Base-by-base conservation (phyloP, 345 rosid genomes). In the Rubroshorea leprosula region DNA sequence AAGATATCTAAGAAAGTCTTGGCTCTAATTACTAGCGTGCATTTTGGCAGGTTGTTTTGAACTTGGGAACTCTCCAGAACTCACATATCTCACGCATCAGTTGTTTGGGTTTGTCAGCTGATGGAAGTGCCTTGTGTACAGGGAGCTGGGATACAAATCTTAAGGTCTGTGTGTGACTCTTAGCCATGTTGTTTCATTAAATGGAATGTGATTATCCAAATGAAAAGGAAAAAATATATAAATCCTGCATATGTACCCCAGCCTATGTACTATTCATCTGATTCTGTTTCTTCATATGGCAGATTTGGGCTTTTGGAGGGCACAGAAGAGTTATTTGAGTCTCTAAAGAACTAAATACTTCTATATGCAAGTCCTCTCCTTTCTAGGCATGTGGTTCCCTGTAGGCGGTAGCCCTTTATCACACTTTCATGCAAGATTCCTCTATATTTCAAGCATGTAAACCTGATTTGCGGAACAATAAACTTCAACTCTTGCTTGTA, bases 231-330 rank as follows among this genome's bases (percentile, higher is more conserved):
- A n/a, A n/a, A n/a, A n/a, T n/a, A n/a, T n/a, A 19, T 21, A 29
- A 49, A 50, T 5, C 15, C 19, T 10, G 26, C 14, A 44, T 43
- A n/a, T 43, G 11, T 23, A 25, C 25, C 23, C n/a, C n/a, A 15
- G 17, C n/a, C n/a, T n/a, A n/a, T n/a, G n/a, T n/a, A 18, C 23
- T 0, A 26, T 50, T 23, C 26, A n/a, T n/a, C 31, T 43, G 3
- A 51, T 6, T 0, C 47, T 2, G 1, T 44, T 52, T 5, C 41
- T 51, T n/a, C 50, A 57, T 22, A 23, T 38, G 51, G 49, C 79
- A 93, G 96, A 85, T 89, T 69, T 93, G 96, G 99, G 99, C 97
- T 15, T 93, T 93, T 54, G 97, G 99, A 71, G 99, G 99, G 46
- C 70, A 84, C 58, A 75, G 97, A 64, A 89, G 49, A 61, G 85